phyloP scores from a whole-genome alignment of 2,329 filamentous ascomycete species.

The Nigrospora sphaerica region DNA sequence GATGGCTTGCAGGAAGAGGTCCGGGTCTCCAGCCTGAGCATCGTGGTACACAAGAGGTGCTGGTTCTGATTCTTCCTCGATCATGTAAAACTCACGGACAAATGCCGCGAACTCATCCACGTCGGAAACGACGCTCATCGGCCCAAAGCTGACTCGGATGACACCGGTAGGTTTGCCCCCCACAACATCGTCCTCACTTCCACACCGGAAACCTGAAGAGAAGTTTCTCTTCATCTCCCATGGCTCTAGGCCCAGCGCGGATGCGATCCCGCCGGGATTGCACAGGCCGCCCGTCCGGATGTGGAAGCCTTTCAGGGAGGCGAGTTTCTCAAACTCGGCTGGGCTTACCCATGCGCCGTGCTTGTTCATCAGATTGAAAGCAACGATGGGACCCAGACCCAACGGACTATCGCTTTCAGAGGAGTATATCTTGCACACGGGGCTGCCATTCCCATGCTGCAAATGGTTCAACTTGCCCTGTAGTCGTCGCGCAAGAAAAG shows the following conservation, averaged over 20 bases:
- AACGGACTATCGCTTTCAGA: conserved; percentile 8
- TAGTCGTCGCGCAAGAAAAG: conserved; percentile 54
- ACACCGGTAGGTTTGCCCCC: conserved; percentile 82
- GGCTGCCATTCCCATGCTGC: conserved; percentile 60
- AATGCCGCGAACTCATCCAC: conserved; percentile 67
- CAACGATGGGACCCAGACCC: conserved; percentile 64
- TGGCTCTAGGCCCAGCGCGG: conserved; percentile 63
- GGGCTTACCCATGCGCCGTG: conserved; percentile 71
- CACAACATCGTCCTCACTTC: conserved; percentile 73
- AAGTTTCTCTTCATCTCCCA: conserved; percentile 84
- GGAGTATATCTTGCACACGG: conserved; percentile 62
- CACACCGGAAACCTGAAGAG: conserved; percentile 77
- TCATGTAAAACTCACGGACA: conserved; percentile 59
- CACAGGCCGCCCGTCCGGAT: conserved; percentile 84
- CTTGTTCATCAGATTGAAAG: conserved; percentile 73
- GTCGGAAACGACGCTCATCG: conserved; percentile 78
- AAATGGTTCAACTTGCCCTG: conserved; percentile 50
- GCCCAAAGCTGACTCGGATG: conserved; percentile 77
- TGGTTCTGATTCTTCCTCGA: conserved; percentile 6
- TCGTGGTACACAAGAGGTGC: neutral
- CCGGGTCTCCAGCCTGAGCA: neutral
- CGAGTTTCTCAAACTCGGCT: conserved; percentile 80
- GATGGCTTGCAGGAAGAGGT: neutral
- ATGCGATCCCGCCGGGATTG: conserved; percentile 81
- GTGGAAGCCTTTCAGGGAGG: conserved; percentile 71